These are phyloP conservation scores for Daedaleopsis nitida DNA, from an alignment of 768 basidiomycete species.

Conservation along the genomic window DNA sequence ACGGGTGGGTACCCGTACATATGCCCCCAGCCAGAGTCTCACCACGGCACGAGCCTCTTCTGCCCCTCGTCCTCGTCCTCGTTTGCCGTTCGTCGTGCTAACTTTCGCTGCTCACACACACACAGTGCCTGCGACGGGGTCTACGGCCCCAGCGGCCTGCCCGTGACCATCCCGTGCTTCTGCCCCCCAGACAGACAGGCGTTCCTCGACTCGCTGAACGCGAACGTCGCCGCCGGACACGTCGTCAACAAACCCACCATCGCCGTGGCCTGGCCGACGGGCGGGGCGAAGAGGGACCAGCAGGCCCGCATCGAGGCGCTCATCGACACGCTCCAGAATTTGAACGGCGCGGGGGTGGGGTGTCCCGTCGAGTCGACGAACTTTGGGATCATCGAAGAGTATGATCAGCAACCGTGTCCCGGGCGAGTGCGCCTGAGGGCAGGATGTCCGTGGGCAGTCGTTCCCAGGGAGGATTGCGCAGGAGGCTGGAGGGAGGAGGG, in stretches of 20 bases:
- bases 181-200: slow-evolving; percentile 36
- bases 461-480: too few relatives aligned
- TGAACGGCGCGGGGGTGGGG: slow-evolving; percentile 64
- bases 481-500: too few relatives aligned
- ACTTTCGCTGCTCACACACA: not conserved
- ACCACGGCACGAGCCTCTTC: not conserved
- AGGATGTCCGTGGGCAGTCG: too few relatives aligned
- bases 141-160: slow-evolving; percentile 13
- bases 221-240: slow-evolving; percentile 43
- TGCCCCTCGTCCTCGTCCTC: too few relatives aligned
- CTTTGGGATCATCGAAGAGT: slow-evolving; percentile 32
- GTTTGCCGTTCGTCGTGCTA: too few relatives aligned
- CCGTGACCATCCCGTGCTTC: slow-evolving; percentile 37
- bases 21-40: too few relatives aligned
- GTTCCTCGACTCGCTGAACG: slow-evolving; percentile 13
- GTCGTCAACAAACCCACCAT: slow-evolving; percentile 65
- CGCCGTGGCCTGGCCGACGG: slow-evolving; percentile 45
- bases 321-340: slow-evolving; percentile 74
- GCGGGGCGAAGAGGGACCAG: slow-evolving; percentile 40
- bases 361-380: slow-evolving; percentile 68
- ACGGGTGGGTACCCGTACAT: slow-evolving; percentile 18
- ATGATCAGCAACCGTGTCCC: slow-evolving; percentile 24
- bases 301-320: slow-evolving; percentile 50
- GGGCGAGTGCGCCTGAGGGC: not conserved
- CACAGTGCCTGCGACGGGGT: slow-evolving; percentile 30